Evolutionary conservation across 495 filamentous ascomycete species (phyloP), one percentile per base, ranked within the genome.

Genomic region (Penicillium turbatum): DNA sequence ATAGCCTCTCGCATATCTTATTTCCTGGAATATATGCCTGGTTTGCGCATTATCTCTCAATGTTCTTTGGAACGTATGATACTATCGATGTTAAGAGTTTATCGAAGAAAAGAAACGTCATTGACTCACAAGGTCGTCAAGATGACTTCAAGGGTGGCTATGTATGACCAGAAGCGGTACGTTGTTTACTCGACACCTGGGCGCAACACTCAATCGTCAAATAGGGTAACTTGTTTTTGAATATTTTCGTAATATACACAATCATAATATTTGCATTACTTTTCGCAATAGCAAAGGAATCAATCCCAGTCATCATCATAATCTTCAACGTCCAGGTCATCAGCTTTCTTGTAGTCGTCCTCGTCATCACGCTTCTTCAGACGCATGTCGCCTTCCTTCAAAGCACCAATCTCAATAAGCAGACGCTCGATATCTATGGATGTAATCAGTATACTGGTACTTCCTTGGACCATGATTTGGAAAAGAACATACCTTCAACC

Each of bases 301-400:
- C 61, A 92, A 65, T 92, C 87, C 88, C 88, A 93, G 63, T 90
- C 88, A 54, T 87, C 85, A 60, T 90, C 87, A 56, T 88, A 81
- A 37, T 85, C 81, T 53, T 80, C 75, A 16, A 72, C 57, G 32
- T 72, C 72, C 46, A 72, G 63, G 31, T 68, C 76, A 55, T 70
- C 74, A 52, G 69, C 64, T 67, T 75, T 73, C 69, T 77, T 64
- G 38, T 67, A 59, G 34, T 71, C 81, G 45, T 87, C 82, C 40
- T 86, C 83, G 16, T 74, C 78, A 26, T 80, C 82, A 47, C 73
- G 76, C 61, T 85, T 80, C 62, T 84, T 75, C n/a, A 93, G 73
- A 39, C 92, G 86, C 61, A 86, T 76, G 65, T 97, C 92, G 55
- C 79, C 86, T 36, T 81, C 75, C 47, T 84, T 82, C 41, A 96